These are phyloP conservation scores for Xylaria acuta DNA, from an alignment of 495 filamentous ascomycete species.

Conservation along the genomic window DNA sequence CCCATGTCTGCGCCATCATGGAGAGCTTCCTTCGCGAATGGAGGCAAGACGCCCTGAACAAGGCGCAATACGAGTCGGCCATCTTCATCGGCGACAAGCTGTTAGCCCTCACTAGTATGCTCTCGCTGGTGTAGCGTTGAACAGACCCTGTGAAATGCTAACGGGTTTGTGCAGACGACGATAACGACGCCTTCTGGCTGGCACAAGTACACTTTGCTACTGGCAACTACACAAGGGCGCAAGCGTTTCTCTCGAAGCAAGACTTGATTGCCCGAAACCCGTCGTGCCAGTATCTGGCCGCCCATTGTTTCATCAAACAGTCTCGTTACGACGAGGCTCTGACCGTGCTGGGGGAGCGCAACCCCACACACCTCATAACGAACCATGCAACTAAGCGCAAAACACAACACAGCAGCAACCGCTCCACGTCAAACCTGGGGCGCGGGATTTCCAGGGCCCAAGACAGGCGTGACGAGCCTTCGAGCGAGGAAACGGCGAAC, in stretches of 20 bases:
- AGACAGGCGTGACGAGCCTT: constrained; percentile 50
- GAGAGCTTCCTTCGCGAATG: constrained; percentile 89
- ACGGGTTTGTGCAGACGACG: constrained; percentile 67
- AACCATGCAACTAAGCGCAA: constrained; percentile 68
- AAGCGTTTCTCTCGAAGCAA: constrained; percentile 82
- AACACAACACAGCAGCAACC: constrained; percentile 37
- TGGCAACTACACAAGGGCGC: constrained; percentile 89
- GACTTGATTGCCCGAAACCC: constrained; percentile 81
- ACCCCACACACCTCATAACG: constrained; percentile 82
- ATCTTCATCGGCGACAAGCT: constrained; percentile 98
- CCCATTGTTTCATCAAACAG: constrained; percentile 91
- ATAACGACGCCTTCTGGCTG: constrained; percentile 91
- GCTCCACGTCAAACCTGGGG: constrained; percentile 34
- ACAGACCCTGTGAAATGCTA: constrained; percentile 23
- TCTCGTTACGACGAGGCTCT: constrained; percentile 88
- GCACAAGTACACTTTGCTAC: constrained; percentile 94
- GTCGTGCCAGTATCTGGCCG: constrained; percentile 89
- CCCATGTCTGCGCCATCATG: constrained; percentile 59
- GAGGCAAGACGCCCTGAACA: constrained; percentile 90
- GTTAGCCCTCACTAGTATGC: constrained; percentile 85
- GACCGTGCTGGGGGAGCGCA: constrained; percentile 86
- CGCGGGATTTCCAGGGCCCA: constrained; percentile 53
- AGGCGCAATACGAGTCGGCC: constrained; percentile 92
- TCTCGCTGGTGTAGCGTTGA: not conserved
- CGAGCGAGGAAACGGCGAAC: constrained; percentile 73